Evolutionary conservation across 2,329 filamentous ascomycete species (phyloP).

Genomic region (Rosellinia necatrix): DNA sequence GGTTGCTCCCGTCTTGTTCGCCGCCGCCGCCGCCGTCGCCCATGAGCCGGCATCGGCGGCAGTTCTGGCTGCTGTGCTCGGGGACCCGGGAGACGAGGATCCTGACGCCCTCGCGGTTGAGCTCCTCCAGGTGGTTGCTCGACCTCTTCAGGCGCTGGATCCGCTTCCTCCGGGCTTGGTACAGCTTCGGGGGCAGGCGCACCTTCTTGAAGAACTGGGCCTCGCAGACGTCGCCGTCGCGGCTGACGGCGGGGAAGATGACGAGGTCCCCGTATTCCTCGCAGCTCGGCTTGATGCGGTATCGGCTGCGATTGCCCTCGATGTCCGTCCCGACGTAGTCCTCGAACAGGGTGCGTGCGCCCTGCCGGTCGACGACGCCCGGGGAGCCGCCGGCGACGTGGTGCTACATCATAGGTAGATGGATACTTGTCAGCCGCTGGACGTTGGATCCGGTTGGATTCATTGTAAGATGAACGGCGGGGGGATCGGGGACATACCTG

Average conservation of each 20-base stretch:
- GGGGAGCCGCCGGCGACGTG: no score
- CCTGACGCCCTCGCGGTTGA: background rate
- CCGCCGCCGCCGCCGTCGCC: no score
- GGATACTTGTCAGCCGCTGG: no score
- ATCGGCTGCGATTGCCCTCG: background rate
- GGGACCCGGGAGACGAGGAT: conserved; percentile 8
- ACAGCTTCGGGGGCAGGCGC: conserved; percentile 3
- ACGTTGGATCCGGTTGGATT: no score
- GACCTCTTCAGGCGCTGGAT: conserved; percentile 12
- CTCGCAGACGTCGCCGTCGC: conserved; percentile 3
- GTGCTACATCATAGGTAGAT: no score
- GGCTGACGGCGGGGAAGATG: conserved; percentile 5
- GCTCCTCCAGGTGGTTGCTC: conserved; percentile 5
- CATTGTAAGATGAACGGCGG: no score
- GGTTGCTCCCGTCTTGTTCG: no score
- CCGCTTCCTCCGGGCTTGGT: conserved; percentile 9
- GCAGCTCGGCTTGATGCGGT: background rate
- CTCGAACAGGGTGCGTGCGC: background rate
- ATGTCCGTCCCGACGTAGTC: background rate
- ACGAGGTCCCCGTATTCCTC: conserved; percentile 8
- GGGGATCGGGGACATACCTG: no score
- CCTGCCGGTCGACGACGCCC: background rate
- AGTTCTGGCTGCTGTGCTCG: no score
- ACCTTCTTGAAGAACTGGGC: conserved; percentile 15
- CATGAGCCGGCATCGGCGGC: no score